A percentile compares a stretch with the other conserved stretches of the same genome.
Conservation (phyloP, 2,329 filamentous ascomycete genomes). For the Talaromyces islandicus region DNA sequence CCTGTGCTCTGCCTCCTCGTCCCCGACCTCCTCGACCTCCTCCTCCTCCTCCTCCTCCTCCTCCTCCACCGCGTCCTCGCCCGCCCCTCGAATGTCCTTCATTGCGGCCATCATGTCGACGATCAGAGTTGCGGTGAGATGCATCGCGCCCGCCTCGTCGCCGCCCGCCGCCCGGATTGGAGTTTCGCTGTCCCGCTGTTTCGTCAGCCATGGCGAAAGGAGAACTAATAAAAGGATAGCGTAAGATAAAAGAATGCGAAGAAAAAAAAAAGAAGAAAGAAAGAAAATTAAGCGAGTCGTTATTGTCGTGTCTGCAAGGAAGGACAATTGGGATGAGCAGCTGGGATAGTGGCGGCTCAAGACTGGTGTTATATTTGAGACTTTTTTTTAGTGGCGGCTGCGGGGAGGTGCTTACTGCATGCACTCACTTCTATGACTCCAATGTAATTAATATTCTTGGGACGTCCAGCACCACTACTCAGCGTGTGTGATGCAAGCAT, state of each 20-base stretch:
- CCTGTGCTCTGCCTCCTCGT: conserved; percentile 15
- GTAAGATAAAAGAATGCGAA: not conserved
- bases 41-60: conserved; percentile 26
- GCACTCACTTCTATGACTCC: too few species aligned
- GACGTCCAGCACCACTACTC: not conserved
- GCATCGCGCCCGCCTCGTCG: conserved; percentile 32
- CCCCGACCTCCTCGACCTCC: conserved; percentile 28
- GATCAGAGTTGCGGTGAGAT: conserved; percentile 18
- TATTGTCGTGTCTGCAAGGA: not conserved
- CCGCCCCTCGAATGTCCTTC: conserved; percentile 24
- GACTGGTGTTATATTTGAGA: not conserved
- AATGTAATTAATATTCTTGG: not conserved
- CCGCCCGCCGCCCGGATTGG: conserved; percentile 40
- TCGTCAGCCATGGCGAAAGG: conserved; percentile 11
- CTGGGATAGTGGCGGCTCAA: not conserved
- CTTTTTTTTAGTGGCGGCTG: not conserved
- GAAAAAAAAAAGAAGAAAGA: not conserved
- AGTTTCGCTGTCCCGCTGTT: conserved; percentile 21
- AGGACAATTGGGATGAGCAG: not conserved
- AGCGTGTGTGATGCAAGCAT: not conserved
- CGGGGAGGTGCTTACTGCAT: not conserved
- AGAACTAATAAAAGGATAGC: not conserved
- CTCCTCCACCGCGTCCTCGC: conserved; percentile 28
- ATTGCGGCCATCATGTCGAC: conserved; percentile 20
- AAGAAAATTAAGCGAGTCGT: not conserved